Base-by-base conservation (phyloP, 805 yeast genomes). In the Wickerhamiella parazyma region DNA sequence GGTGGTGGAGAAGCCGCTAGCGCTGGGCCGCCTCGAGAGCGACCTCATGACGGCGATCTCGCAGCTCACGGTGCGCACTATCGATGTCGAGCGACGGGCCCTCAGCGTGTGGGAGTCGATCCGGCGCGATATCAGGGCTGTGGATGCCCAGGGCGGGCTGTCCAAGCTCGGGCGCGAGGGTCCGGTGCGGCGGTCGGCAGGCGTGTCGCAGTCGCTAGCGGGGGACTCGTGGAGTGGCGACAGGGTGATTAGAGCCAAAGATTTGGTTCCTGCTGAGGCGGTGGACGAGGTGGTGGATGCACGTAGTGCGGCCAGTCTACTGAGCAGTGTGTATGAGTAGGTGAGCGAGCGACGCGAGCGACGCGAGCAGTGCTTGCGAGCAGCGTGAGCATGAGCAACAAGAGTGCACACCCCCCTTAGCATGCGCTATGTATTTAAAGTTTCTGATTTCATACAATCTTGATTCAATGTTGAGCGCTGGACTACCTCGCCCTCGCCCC, bases 31-130 rank as follows among this genome's bases (percentile, higher is more conserved):
- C 54, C 66, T 80, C n/a, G 81, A 81, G 44, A 46, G 55, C 2
- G 75, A 72, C 55, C 55, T 85, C 31, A 69, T 68, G 47, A 60
- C 61, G 17, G 62, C 74, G 19, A 64, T 89, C 38, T 76, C 75
- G 47, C 71, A 68, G 36, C 76, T 71, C 49, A 73, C 85, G 0
- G 63, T 81, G 49, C 75, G 76, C 49, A 76, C 76, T 53, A 86
- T 91, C 36, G 94, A 85, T 47, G 82, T 78, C 51, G 95, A 87
- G 63, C 72, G 97, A 36, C 78, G 83, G 53, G 77, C 81, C 40
- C 67, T 91, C 42, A 71, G 76, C 45, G 70, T 80, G 31, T 69
- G 93, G 65, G 94, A 78, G 55, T 73, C 70, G 51, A 76, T 75
- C 46, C 72, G 89, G 46, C 63, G 72, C 3, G 91, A 81, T 50